These are phyloP conservation scores for Rhodosporidiobolus sp. DNA, from an alignment of 768 basidiomycete species.

Conservation along the genomic window DNA sequence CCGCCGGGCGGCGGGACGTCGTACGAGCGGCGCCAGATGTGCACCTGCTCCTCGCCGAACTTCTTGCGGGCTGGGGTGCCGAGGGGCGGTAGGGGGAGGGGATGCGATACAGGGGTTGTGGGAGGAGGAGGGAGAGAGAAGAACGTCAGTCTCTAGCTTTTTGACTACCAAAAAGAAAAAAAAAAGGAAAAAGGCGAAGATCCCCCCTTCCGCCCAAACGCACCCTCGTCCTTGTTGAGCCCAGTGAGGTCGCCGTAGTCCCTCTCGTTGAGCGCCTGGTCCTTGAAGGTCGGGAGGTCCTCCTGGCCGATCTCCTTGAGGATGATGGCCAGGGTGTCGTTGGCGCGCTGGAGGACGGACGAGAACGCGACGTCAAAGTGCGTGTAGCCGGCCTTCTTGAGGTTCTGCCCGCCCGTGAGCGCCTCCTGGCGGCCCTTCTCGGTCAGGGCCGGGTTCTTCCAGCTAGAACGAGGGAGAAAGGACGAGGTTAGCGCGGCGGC, in stretches of 20 bases:
- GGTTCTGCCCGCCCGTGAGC: constrained; percentile 37
- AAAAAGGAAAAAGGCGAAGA: not conserved
- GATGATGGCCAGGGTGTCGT: constrained; percentile 45
- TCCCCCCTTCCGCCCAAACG: not conserved
- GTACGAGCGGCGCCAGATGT: constrained; percentile 45
- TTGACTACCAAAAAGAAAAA: not conserved
- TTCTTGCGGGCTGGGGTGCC: constrained; percentile 32
- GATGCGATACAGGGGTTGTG: not conserved
- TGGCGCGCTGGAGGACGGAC: constrained; percentile 43
- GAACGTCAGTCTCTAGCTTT: too few species aligned
- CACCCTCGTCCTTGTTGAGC: constrained; percentile 45
- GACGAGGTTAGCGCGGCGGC: not conserved
- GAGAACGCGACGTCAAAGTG: constrained; percentile 43
- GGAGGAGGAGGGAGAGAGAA: too few species aligned
- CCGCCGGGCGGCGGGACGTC: constrained; percentile 45
- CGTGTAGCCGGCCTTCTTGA: constrained; percentile 33
- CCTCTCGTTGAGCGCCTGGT: constrained; percentile 44
- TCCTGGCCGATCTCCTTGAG: constrained; percentile 44
- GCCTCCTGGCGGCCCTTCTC: constrained; percentile 42
- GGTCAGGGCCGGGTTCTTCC: constrained; percentile 39
- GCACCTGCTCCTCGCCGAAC: constrained; percentile 44
- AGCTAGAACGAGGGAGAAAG: not conserved
- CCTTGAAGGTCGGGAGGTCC: constrained; percentile 38
- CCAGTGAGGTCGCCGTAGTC: constrained; percentile 43
- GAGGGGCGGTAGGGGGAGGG: not conserved